Evolutionary conservation across 1,284 basidiomycete species (phyloP), one percentile per base, ranked within the genome.

Genomic region (Hypsizygus ulmarius): DNA sequence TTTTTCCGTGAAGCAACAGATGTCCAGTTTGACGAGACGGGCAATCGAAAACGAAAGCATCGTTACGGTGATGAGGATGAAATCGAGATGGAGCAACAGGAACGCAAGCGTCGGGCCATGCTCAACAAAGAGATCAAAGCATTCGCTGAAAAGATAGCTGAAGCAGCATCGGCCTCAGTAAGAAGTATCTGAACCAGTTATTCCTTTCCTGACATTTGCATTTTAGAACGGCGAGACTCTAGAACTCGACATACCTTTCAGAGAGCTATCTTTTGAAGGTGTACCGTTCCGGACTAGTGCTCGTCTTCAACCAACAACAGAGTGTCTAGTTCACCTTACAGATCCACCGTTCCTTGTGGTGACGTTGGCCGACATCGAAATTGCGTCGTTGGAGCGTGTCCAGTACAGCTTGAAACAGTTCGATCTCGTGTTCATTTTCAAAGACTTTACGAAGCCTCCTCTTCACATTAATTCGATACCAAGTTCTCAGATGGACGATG

Each of bases 21-120:
- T 62, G 93, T 96, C 30, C 92, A 96, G 57, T 99, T 98, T 63
- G 97, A 99, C 63, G 97, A 99, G 70, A 97, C 95, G 0, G 96
- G 96, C n/a, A 98, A 98, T 64, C 84, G 94, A 57, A 99, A 98
- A 69, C 84, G 97, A 52, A 95, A 97, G 70, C 92, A 96, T 57
- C 84, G 95, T 47, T 97, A 97, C 62, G 96, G 96, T 34, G 97
- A 99, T 64, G 97, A 99, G 67, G 97, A 99, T 65, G 97, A 99
- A 71, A 95, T 99, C 55, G 96, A 99, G 73, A 88, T 97, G 69
- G 97, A 99, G 65, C 96, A 98, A 65, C 93, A 96, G 65, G 97
- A 99, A 69, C 79, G 95, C 49, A 90, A 90, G 65, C 84, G 93
- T 19, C 76, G 95, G 44, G 87, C 89, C 47, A 78, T 90, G 68